Evolutionary conservation across 805 yeast genomes (phyloP).

Genomic region (Danielia reshetovae): DNA sequence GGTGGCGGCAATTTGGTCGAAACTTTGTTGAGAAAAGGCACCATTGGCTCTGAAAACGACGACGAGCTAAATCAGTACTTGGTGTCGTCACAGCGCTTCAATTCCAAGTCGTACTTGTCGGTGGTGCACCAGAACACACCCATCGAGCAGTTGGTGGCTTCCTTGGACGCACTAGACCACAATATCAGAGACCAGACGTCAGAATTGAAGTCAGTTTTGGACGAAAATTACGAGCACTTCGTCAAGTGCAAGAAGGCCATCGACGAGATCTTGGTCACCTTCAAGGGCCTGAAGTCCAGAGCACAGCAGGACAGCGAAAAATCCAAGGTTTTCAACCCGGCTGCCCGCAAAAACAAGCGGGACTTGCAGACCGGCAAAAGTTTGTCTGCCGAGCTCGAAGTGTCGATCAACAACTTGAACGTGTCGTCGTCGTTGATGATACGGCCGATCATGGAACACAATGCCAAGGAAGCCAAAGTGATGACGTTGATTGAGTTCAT

Average conservation of each 20-base stretch:
- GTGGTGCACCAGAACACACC: conserved; percentile 35
- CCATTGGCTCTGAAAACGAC: conserved; percentile 27
- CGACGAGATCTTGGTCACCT: conserved; percentile 34
- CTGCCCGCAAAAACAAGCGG: conserved; percentile 14
- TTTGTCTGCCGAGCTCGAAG: conserved; percentile 34
- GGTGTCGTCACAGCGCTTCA: conserved; percentile 34
- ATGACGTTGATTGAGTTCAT: conserved; percentile 33
- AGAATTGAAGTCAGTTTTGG: conserved; percentile 34
- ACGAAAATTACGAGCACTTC: conserved; percentile 33
- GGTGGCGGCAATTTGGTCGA: conserved; percentile 26
- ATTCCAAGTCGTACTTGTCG: conserved; percentile 33
- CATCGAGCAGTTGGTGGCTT: conserved; percentile 28
- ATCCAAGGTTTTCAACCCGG: conserved; percentile 36
- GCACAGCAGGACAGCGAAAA: conserved; percentile 34
- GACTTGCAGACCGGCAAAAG: conserved; percentile 18
- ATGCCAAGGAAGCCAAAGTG: conserved; percentile 31
- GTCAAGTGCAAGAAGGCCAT: conserved; percentile 35
- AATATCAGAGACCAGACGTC: conserved; percentile 32
- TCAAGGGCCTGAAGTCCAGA: conserved; percentile 30
- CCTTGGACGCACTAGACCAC: conserved; percentile 28
- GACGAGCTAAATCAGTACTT: conserved; percentile 28
- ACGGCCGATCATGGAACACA: conserved; percentile 39
- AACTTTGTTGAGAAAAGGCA: conserved; percentile 20
- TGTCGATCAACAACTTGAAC: conserved; percentile 35
- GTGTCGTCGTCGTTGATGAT: conserved; percentile 35